Evolutionary conservation across 2,329 filamentous ascomycete species (phyloP), one percentile per base, ranked within the genome.

Genomic region (Parafenestella ontariensis): DNA sequence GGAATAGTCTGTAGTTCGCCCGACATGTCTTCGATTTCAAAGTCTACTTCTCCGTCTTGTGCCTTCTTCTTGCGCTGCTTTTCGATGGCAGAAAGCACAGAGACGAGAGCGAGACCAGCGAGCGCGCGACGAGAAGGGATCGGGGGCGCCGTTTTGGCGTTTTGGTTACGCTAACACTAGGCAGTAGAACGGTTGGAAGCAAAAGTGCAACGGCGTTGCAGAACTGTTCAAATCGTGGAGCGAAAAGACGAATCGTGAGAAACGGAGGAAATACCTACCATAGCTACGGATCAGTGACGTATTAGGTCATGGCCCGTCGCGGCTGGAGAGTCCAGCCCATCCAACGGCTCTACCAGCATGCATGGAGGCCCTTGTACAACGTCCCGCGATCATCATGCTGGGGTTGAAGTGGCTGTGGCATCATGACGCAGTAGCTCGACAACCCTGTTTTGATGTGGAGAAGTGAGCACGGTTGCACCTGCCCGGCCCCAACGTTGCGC

Each of bases 1-100:
- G 78, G 79, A 49, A 82, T 81, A 1, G 76, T 78, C 54, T 82
- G 80, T 3, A 77, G 61, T 49, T 76, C 71, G 29, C 72, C 74
- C 1, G 74, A 75, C 75, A 77, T 77, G 21, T 74, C 69, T 59
- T 68, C 59, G 4, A 60, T 40, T 5, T 55, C 42, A 50, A 66
- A 46, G 26, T 60, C 51, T 52, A 42, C 49, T 20, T 43, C 20
- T 40, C 24, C 41, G 17, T 40, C 42, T 46, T 65, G 29, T 28
- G 47, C 56, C 29, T 64, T 61, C 50, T 65, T 63, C 49, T 66
- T 69, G 28, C 69, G 72, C 51, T 69, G 70, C 13, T 69, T 70
- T 57, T 74, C 71, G 36, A 74, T 66, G 18, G 66, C 65, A 46
- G 71, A 71, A 23, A 74, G 56, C 26, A 72, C 68, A 50, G 71